Base-by-base conservation (phyloP, 2,329 filamentous ascomycete species). In the Arachnopeziza araneosa region DNA sequence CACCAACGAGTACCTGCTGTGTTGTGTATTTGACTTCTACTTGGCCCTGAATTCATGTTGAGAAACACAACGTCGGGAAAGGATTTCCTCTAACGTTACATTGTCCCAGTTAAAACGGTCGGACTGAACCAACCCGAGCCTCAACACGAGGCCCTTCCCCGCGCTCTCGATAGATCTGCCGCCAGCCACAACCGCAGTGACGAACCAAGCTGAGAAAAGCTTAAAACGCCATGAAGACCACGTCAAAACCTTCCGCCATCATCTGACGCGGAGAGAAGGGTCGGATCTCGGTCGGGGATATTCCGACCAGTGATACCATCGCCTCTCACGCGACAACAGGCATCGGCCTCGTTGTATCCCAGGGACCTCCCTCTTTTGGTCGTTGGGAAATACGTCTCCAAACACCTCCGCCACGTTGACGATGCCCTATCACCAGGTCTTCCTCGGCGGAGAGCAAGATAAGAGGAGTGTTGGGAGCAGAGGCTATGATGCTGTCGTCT, bases 401-500 rank as follows among this genome's bases (percentile, higher is more conserved):
- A 44, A 19, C 36, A 44, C 17, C 36, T 14, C 12, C 6, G 12
- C 36, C 12, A 19, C 17, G 36, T 2, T 44, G 36, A 19, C 36
- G 12, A 44, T 17, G 17, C 36, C 3, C 36, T 12, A 44, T 44
- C 36, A 44, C 36, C 36, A 44, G 36, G 36, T 12, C 36, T 4
- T 44, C 6, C 12, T 44, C 36, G 36, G 36, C 17, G 6, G 36
- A 14, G 12, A 14, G 10, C 12, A 44, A 44, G 17, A 44, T 44
- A 12, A 14, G 12, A 44, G 36, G 17, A 44, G 12, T 19, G 36
- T 44, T 44, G 36, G 12, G 36, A 14, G 36, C 4, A 6, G 36
- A 14, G 36, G 4, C 36, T 44, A 57, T 57, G 52, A 60, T 60
- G 3, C 23, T 23, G 55, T 60, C 59, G 59, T 57, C 59, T 60